Evolutionary conservation across 1,284 basidiomycete species (phyloP), one percentile per base, ranked within the genome.

Genomic region (Tausonia pullulans): DNA sequence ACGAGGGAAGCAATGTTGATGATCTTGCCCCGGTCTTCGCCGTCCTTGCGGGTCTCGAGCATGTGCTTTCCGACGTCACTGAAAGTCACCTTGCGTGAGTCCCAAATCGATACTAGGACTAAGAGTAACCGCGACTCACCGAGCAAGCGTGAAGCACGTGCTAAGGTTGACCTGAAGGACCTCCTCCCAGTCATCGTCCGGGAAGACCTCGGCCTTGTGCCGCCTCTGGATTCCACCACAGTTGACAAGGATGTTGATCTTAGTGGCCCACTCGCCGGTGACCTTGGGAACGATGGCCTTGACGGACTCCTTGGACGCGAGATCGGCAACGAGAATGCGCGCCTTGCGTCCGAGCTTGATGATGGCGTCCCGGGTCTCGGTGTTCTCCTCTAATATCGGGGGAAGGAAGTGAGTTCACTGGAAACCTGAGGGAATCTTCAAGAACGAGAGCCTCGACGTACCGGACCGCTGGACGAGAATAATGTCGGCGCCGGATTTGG

Each of bases 141-240:
- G 48, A 1, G 76, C 75, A 59, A 79, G 76, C 6, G 72, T 72
- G 70, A 77, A 79, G n/a, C 77, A 76, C 6, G 78, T 72, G 68
- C 74, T 76, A 50, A 79, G 67, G 72, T 79, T 78, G 67, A 79
- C 78, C 69, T 78, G 76, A 3, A 78, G 68, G 11, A 68, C 90
- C 77, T 92, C 88, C 73, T 94, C 86, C 91, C 91, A 96, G 74
- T 94, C 88, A 58, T 79, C 75, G 74, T 95, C 91, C 50, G 84
- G 79, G 75, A 97, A 97, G 70, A 84, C 81, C 70, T 90, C 83
- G 53, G 85, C 85, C 65, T 88, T 87, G 64, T 87, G 84, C 75
- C 91, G 81, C 72, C 90, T 82, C 76, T 96, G 92, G 71, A 97
- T 96, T 58, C 93, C 94, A 63, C 89, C 94, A 74, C 92, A 96